Evolutionary conservation across 495 filamentous ascomycete genomes (phyloP).

Genomic region (Penicillium antarcticum): DNA sequence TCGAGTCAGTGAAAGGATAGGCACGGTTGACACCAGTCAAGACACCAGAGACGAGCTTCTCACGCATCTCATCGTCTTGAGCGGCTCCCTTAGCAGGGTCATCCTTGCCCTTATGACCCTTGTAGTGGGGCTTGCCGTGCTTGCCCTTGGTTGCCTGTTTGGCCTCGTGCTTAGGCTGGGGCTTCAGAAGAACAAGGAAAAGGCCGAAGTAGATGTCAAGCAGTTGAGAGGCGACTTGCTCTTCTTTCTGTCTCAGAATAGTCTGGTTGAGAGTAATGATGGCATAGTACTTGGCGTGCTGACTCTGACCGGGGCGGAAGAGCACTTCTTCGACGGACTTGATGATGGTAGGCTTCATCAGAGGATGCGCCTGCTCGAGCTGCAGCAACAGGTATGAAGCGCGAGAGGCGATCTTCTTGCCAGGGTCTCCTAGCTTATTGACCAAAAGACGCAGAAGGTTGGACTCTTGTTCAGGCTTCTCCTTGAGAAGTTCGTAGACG

Average conservation of each 20-base stretch:
- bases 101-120: conserved; percentile 2
- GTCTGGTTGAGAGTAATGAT: conserved; percentile 97
- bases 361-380: conserved; percentile 77
- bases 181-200: conserved; percentile 75
- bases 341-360: conserved; percentile 89
- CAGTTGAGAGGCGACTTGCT: conserved; percentile 74
- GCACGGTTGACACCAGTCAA: conserved; percentile 94
- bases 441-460: conserved; percentile 88
- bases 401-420: conserved; percentile 90
- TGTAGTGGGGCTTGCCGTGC: conserved; percentile 23
- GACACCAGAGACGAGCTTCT: conserved; percentile 87
- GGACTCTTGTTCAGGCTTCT: conserved; percentile 96
- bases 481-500: conserved; percentile 82
- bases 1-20: conserved; percentile 83
- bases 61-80: conserved; percentile 65
- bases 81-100: conserved; percentile 24
- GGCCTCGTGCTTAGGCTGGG: conserved; percentile 40
- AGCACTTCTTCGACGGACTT: conserved; percentile 83
- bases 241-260: conserved; percentile 77
- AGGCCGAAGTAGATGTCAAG: conserved; percentile 86
- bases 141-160: conserved; percentile 32
- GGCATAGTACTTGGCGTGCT: conserved; percentile 90
- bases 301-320: conserved; percentile 79
- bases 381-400: conserved; percentile 92
- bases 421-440: conserved; percentile 91